Percentiles rank a stretch among this genome's conserved stretches.
These are phyloP conservation scores for Pichia nakasei DNA, from an alignment of 805 yeast species.

Conservation along the genomic window DNA sequence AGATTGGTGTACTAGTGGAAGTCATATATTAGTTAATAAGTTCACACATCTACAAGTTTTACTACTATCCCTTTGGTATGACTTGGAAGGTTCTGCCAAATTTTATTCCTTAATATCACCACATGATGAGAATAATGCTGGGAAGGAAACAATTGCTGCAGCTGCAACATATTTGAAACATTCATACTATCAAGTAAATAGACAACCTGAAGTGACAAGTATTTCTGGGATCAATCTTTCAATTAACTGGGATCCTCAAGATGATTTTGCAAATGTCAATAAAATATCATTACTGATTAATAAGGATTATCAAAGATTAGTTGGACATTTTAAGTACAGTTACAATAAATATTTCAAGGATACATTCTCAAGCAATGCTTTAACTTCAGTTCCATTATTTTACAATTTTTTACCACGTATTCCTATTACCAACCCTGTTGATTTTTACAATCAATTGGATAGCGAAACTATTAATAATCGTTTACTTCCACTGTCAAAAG, in stretches of 20 bases:
- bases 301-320: neutral
- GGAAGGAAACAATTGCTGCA: slow-evolving; percentile 67
- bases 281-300: neutral
- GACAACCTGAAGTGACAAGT: slow-evolving; percentile 15
- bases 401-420: neutral
- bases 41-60: slow-evolving; percentile 43
- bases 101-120: slow-evolving; percentile 47
- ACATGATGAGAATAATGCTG: slow-evolving; percentile 64
- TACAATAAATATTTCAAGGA: slow-evolving; percentile 12
- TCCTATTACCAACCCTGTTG: slow-evolving; percentile 18
- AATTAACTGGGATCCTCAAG: neutral
- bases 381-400: neutral
- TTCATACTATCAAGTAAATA: slow-evolving; percentile 44
- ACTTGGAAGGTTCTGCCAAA: slow-evolving; percentile 46
- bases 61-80: slow-evolving; percentile 48
- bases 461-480: neutral
- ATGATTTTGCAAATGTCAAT: neutral
- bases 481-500: neutral
- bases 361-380: neutral
- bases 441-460: slow-evolving; percentile 10
- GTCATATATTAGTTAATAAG: slow-evolving; percentile 51
- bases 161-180: slow-evolving; percentile 47
- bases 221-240: slow-evolving; percentile 11
- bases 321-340: slow-evolving; percentile 14
- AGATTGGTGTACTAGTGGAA: slow-evolving; percentile 55